Conservation (phyloP, 345 rosid genomes). For the Salix brachista region DNA sequence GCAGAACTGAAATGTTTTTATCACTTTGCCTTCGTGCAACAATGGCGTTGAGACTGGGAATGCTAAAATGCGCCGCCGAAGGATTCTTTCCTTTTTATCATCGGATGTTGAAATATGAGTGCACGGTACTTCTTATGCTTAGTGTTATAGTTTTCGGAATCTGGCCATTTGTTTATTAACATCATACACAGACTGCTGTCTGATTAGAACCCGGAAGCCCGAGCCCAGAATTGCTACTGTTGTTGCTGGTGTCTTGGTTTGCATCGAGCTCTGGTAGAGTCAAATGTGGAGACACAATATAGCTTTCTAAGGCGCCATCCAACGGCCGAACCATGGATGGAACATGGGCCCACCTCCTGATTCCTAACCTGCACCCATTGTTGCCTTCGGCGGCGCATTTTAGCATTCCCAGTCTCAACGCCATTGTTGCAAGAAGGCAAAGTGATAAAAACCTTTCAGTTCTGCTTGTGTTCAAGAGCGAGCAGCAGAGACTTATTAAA, state of each 20-base stretch:
- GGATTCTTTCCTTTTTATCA: too few species aligned
- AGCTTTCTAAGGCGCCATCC: constrained; percentile 26
- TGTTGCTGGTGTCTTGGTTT: constrained; percentile 20
- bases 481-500: not conserved
- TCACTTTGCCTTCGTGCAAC: not conserved
- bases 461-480: not conserved
- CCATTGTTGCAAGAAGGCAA: constrained; percentile 23
- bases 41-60: constrained; percentile 54
- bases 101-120: too few species aligned
- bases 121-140: too few species aligned
- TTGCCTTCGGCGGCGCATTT: constrained; percentile 36
- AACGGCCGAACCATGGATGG: constrained; percentile 45
- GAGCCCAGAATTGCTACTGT: constrained; percentile 20
- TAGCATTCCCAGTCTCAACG: constrained; percentile 44
- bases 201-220: constrained; percentile 50
- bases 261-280: constrained; percentile 43
- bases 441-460: not conserved
- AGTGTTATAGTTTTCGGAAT: too few species aligned
- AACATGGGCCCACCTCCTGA: constrained; percentile 36
- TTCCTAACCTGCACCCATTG: constrained; percentile 16
- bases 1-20: not conserved
- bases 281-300: constrained; percentile 24
- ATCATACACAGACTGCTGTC: too few species aligned
- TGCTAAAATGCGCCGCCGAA: constrained; percentile 38
- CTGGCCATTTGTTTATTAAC: too few species aligned